These are phyloP conservation scores for Tremella mesenterica DNA, from an alignment of 768 basidiomycete genomes.

Conservation along the genomic window DNA sequence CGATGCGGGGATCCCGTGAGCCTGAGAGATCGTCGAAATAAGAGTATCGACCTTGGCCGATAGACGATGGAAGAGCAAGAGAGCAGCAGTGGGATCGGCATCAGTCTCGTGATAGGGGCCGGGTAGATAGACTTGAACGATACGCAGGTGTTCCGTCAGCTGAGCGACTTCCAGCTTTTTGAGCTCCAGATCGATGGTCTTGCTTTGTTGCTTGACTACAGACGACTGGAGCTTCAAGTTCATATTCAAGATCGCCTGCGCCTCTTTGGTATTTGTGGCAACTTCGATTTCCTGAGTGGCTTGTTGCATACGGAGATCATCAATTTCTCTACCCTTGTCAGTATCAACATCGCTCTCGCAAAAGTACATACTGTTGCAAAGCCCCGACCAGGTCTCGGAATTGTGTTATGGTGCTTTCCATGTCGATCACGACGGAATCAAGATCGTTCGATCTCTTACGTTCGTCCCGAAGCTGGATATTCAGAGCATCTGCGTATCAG, in stretches of 20 bases:
- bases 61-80: conserved; percentile 86
- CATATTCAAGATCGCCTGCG: conserved; percentile 85
- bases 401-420: conserved; percentile 77
- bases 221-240: conserved; percentile 90
- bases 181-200: conserved; percentile 80
- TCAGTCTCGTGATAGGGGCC: conserved; percentile 83
- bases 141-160: conserved; percentile 65
- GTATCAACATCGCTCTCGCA: background rate
- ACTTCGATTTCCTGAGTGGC: conserved; percentile 76
- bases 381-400: conserved; percentile 85
- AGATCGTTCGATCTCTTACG: conserved; percentile 57
- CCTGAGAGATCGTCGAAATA: conserved; percentile 68
- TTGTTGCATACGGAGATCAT: conserved; percentile 70
- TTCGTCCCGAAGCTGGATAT: conserved; percentile 58
- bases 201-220: conserved; percentile 80
- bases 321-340: conserved; percentile 61
- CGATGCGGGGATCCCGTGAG: conserved; percentile 74
- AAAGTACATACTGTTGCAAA: conserved; percentile 59
- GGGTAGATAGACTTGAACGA: conserved; percentile 80
- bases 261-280: conserved; percentile 72
- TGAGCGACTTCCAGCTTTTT: conserved; percentile 76
- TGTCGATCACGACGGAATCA: conserved; percentile 72
- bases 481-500: conserved; percentile 15
- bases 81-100: conserved; percentile 75
- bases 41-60: conserved; percentile 80